Evolutionary conservation across 257 asterid species (phyloP), one percentile per base, ranked within the genome.

Genomic region (Parsonsia alboflavescens): DNA sequence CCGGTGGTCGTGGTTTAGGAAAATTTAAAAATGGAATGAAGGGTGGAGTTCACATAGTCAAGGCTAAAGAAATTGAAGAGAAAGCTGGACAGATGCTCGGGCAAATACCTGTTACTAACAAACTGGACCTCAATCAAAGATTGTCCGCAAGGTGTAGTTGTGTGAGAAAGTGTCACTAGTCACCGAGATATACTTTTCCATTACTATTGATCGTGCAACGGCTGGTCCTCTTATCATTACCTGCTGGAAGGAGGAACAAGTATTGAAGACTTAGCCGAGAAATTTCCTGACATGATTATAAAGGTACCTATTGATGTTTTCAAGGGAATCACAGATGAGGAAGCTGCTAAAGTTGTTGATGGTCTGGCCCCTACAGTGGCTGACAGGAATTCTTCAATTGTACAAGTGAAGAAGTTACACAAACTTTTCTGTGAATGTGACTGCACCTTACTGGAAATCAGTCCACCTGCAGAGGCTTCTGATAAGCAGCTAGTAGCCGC

Each of bases 91-190:
- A 92, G 84, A 95, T 92, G 99, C 96, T 95, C 39, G 98, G 97
- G 48, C 93, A 90, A 77, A 77, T 89, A 81, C 98, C 92, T 83
- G 99, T 95, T 76, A 95, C 99, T 16, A 92, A 76, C 99, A 95
- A 88, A 87, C 93, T 74, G 99, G 99, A 68, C 83, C 97, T 72
- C 93, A 92, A 80, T 98, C 98, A 78, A 92, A 89, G 86, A 70
- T 92, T 83, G 99, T 95, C 87, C 90, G 99, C 97, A 95, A 95
- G 99, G 93, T 95, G 75, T 95, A 95, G 82, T 83, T 95, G 86
- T 88, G 93, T 79, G 96, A 95, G 85, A 95, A 92, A 83, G 73
- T 95, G 72, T 87, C 96, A n/a, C 89, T 95, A 77, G 98, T 95
- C 83, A 95, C 92, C 79, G 99, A 95, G 89, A 95, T 95, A 98